A percentile compares a stretch with the other conserved stretches of the same genome.
These are phyloP conservation scores for Tuber magnatum DNA, from an alignment of 495 filamentous ascomycete genomes.

Conservation along the genomic window DNA sequence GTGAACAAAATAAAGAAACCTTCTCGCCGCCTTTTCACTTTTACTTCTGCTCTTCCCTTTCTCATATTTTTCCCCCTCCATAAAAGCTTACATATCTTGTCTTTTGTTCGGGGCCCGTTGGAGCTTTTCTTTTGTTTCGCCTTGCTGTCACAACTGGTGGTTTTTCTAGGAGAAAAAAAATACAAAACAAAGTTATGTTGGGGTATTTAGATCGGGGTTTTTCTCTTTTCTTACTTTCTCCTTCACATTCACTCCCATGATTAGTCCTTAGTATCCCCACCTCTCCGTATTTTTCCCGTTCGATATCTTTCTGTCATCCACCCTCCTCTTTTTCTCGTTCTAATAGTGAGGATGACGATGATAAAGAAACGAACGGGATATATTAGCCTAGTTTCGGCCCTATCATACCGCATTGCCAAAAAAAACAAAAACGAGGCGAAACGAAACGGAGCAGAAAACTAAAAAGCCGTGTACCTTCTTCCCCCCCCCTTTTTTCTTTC, in stretches of 20 bases:
- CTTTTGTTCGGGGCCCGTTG: slow-evolving; percentile 1
- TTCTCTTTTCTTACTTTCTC: slow-evolving; percentile 15
- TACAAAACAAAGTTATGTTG: slow-evolving; percentile 34
- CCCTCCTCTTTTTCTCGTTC: background rate
- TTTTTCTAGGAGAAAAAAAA: background rate
- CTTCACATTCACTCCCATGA: background rate
- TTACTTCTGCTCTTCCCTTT: slow-evolving; percentile 9
- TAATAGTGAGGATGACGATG: background rate
- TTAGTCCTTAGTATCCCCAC: background rate
- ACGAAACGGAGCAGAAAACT: background rate
- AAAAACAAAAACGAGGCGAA: background rate
- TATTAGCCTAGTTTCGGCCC: background rate
- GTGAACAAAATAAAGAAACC: slow-evolving; percentile 6
- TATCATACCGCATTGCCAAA: background rate
- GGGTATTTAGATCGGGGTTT: slow-evolving; percentile 33
- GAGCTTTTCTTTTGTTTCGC: background rate
- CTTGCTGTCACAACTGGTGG: slow-evolving; percentile 2
- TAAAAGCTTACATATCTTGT: slow-evolving; percentile 4
- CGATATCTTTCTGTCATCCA: background rate
- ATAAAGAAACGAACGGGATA: background rate
- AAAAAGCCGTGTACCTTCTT: background rate
- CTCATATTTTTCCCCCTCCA: background rate
- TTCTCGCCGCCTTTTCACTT: background rate
- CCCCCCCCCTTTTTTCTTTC: background rate
- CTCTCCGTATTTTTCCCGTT: background rate